Conservation (phyloP, 805 yeast species). For the Cyberlindnera petersonii region DNA sequence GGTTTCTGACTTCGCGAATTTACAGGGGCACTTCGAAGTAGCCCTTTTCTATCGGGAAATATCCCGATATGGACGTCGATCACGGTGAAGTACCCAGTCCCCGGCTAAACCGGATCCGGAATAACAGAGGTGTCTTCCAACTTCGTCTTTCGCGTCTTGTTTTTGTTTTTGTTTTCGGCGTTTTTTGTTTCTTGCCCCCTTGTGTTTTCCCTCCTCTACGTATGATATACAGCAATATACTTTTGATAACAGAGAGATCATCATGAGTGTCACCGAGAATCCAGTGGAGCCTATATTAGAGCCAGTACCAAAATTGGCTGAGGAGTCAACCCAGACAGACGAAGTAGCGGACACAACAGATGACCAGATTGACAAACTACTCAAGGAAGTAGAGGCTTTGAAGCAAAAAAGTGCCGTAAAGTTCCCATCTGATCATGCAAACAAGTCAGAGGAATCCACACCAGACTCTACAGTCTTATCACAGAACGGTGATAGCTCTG, state of each 20-base stretch:
- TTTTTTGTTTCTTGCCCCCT: background rate
- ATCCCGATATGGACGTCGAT: no score
- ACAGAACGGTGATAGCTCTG: slow-evolving; percentile 6
- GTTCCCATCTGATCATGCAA: slow-evolving; percentile 5
- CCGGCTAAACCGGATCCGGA: slow-evolving; percentile 1
- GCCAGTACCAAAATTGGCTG: background rate
- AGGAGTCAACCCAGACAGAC: slow-evolving; percentile 3
- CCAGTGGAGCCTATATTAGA: background rate
- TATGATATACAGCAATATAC: background rate
- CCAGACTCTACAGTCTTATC: slow-evolving; percentile 16
- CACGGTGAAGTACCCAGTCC: background rate
- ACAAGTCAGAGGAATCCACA: slow-evolving; percentile 11
- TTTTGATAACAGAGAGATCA: no score
- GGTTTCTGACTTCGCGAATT: no score
- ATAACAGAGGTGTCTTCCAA: background rate
- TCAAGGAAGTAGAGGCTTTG: slow-evolving; percentile 26
- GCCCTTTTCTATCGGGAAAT: no score
- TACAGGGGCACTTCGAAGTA: no score
- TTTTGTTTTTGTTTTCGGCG: slow-evolving; percentile 1
- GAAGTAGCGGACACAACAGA: slow-evolving; percentile 17
- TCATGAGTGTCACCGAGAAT: no score
- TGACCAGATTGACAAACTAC: slow-evolving; percentile 27
- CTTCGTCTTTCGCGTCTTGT: slow-evolving; percentile 1
- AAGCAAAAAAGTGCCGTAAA: slow-evolving; percentile 21
- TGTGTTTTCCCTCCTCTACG: background rate